Conservation (phyloP, 2,329 filamentous ascomycete species). For the Rutstroemia sydowiana region DNA sequence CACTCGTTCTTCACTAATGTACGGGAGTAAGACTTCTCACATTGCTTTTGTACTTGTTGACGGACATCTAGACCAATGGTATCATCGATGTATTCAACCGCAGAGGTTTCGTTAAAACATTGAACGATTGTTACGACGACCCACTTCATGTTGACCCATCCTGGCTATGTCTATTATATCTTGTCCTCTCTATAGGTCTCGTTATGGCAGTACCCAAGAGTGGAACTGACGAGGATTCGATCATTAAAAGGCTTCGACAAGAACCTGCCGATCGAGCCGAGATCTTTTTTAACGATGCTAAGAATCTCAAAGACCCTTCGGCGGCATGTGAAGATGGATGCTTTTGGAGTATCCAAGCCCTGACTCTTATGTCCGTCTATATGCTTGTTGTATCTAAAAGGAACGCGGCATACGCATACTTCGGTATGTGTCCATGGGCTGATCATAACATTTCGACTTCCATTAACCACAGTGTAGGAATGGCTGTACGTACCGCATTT, state of each 20-base stretch:
- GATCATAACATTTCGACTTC: not conserved
- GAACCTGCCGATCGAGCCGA: constrained; percentile 49
- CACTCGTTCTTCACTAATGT: constrained; percentile 56
- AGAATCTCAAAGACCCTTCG: constrained; percentile 40
- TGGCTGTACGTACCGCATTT: constrained; percentile 56
- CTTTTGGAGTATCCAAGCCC: constrained; percentile 57
- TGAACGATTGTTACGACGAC: constrained; percentile 48
- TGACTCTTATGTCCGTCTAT: constrained; percentile 57
- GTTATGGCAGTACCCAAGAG: constrained; percentile 47
- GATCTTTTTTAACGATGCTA: constrained; percentile 54
- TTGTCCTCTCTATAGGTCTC: constrained; percentile 57
- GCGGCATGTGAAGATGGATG: constrained; percentile 52
- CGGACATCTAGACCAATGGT: constrained; percentile 44
- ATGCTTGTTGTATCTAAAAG: constrained; percentile 54
- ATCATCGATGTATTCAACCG: constrained; percentile 54
- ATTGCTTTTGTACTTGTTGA: not conserved
- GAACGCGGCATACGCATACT: constrained; percentile 55
- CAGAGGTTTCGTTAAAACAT: constrained; percentile 38
- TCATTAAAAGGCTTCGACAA: constrained; percentile 44
- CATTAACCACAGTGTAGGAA: constrained; percentile 35
- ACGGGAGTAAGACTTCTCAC: constrained; percentile 31
- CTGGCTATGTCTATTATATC: constrained; percentile 51
- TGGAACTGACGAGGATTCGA: constrained; percentile 40
- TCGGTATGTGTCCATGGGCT: constrained; percentile 36
- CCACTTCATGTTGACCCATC: constrained; percentile 43